phyloP scores from a whole-genome alignment of 2,329 filamentous ascomycete species.

The Helminthosporium solani region DNA sequence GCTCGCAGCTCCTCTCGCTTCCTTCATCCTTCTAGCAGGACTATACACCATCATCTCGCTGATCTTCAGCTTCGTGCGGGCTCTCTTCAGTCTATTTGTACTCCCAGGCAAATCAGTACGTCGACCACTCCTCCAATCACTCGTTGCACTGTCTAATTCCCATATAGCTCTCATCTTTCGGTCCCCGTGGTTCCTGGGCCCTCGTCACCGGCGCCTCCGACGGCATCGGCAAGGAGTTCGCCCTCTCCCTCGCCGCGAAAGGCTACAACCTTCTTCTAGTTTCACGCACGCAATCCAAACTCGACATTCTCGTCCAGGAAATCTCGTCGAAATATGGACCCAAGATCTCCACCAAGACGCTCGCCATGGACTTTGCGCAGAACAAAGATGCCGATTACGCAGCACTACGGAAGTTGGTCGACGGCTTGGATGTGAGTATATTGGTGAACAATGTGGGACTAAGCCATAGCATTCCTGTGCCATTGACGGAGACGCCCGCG shows the following conservation, averaged over 20 bases:
- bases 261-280: conserved; percentile 95
- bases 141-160: neutral
- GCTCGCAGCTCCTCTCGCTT: conserved; percentile 30
- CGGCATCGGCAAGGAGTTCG: conserved; percentile 95
- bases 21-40: conserved; percentile 32
- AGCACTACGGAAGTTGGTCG: conserved; percentile 65
- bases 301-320: conserved; percentile 73
- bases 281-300: conserved; percentile 91
- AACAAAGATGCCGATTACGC: conserved; percentile 80
- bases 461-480: conserved; percentile 88
- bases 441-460: conserved; percentile 96
- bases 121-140: conserved; percentile 1
- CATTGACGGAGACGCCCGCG: conserved; percentile 76
- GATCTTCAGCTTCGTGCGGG: conserved; percentile 49
- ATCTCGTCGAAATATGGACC: conserved; percentile 68
- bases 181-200: conserved; percentile 88
- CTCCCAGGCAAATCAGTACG: conserved; percentile 51
- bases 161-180: conserved; percentile 77
- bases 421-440: conserved; percentile 77
- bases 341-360: conserved; percentile 67
- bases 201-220: conserved; percentile 94
- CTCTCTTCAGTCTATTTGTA: conserved; percentile 52
- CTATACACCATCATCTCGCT: conserved; percentile 33
- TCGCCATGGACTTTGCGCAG: conserved; percentile 89
- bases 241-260: conserved; percentile 81